Evolutionary conservation across 1,139 yeast species (phyloP).

Genomic region (Hansenula sp.): DNA sequence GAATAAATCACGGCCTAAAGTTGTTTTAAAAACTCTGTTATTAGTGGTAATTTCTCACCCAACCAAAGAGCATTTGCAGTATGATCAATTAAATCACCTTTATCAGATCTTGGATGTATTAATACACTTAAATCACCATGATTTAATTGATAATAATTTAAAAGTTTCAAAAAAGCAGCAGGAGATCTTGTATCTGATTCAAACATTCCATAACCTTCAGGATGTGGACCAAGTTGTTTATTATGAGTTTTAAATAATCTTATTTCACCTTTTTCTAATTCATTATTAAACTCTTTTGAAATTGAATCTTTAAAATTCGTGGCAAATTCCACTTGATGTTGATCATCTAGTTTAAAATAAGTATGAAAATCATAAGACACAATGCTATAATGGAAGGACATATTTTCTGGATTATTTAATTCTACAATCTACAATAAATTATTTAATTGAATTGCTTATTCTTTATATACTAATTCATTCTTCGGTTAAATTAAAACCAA

Average conservation of each 20-base stretch:
- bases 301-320: conserved; percentile 37
- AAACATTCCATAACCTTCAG: conserved; percentile 36
- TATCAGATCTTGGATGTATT: conserved; percentile 42
- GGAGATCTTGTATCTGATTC: conserved; percentile 33
- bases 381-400: conserved; percentile 22
- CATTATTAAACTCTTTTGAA: conserved; percentile 38
- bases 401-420: no score
- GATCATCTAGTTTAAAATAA: conserved; percentile 41
- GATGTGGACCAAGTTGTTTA: conserved; percentile 55
- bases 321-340: conserved; percentile 34
- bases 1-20: neutral
- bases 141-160: conserved; percentile 38
- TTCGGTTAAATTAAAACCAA: no score
- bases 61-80: conserved; percentile 53
- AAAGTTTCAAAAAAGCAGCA: conserved; percentile 27
- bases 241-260: conserved; percentile 45
- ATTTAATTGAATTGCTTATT: no score
- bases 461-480: no score
- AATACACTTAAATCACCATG: conserved; percentile 50
- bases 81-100: conserved; percentile 41
- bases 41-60: conserved; percentile 27
- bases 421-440: no score
- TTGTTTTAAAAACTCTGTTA: neutral
- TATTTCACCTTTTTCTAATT: conserved; percentile 38
- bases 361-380: conserved; percentile 50